Percentiles rank a stretch among this genome's conserved stretches.
phyloP scores from a whole-genome alignment of 163 green algal genomes.

The Chloromonas sp. region DNA sequence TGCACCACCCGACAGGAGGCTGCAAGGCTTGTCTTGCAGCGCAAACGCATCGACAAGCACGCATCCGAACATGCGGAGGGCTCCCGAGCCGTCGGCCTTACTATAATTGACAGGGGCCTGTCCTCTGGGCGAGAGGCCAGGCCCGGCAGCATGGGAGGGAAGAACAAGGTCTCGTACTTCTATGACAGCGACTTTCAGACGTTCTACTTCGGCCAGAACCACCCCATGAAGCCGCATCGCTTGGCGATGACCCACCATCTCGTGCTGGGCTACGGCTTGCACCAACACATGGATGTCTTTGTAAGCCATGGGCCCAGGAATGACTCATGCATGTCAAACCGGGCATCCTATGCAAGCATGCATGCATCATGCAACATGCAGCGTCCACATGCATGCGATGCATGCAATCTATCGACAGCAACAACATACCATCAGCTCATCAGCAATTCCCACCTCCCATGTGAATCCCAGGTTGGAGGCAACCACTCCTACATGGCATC shows the following conservation, averaged over 20 bases:
- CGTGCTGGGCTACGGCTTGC: slow-evolving; percentile 86
- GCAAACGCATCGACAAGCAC: too few relatives aligned
- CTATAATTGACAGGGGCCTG: too few relatives aligned
- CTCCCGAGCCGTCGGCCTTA: too few relatives aligned
- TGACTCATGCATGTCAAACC: not conserved
- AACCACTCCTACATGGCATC: not conserved
- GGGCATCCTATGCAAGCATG: slow-evolving; percentile 1
- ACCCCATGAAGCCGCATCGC: slow-evolving; percentile 98
- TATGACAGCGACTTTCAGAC: slow-evolving; percentile 66
- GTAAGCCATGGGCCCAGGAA: slow-evolving; percentile 26
- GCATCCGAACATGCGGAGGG: too few relatives aligned
- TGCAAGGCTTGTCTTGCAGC: too few relatives aligned
- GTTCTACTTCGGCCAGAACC: slow-evolving; percentile 91
- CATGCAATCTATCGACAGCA: too few relatives aligned
- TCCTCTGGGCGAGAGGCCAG: too few relatives aligned
- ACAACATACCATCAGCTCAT: too few relatives aligned
- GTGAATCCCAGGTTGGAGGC: not conserved
- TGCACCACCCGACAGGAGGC: too few relatives aligned
- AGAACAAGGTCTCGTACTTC: slow-evolving; percentile 47
- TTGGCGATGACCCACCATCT: slow-evolving; percentile 92
- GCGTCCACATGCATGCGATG: too few relatives aligned
- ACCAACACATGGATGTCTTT: slow-evolving; percentile 86
- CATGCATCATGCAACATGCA: too few relatives aligned
- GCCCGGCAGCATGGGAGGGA: slow-evolving; percentile 6
- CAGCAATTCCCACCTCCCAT: not conserved